Evolutionary conservation across 257 asterid genomes (phyloP).

Genomic region (Eustoma russellianum): DNA sequence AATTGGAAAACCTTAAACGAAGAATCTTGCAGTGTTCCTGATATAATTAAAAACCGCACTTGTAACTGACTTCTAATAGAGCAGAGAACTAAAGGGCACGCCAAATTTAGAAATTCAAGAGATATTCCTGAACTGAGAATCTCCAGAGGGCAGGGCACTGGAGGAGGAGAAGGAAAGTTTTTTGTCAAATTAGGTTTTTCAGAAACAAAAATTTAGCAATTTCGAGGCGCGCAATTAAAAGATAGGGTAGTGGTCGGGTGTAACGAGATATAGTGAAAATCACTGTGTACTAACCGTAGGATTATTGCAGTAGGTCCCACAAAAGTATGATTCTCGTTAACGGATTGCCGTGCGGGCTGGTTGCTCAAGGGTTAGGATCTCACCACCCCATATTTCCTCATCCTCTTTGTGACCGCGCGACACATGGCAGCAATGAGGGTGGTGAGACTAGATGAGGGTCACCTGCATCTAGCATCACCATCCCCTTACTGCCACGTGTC

Average conservation of each 20-base stretch:
- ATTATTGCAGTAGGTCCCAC: conserved; percentile 7
- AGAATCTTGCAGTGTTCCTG: background rate
- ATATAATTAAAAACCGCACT: conserved; percentile 1
- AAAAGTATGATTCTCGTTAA: too few relatives aligned
- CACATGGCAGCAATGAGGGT: too few relatives aligned
- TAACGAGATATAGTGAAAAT: background rate
- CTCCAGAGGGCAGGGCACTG: conserved; percentile 6
- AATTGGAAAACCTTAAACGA: background rate
- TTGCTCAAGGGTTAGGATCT: too few relatives aligned
- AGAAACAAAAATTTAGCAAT: background rate
- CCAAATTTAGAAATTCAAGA: conserved; percentile 1
- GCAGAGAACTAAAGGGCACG: background rate
- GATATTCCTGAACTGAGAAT: background rate
- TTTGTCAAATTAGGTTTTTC: conserved; percentile 3
- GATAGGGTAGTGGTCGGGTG: conserved; percentile 1
- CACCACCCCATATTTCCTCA: too few relatives aligned
- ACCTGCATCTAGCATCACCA: too few relatives aligned
- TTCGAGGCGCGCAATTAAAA: conserved; percentile 18
- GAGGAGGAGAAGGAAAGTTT: conserved; percentile 1
- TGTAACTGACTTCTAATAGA: background rate
- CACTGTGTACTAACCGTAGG: conserved; percentile 5
- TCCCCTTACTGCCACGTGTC: too few relatives aligned
- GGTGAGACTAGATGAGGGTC: too few relatives aligned
- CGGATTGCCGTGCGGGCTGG: too few relatives aligned
- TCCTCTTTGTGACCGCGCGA: too few relatives aligned